Conservation (phyloP, 169 alveolate species). For the Theileria annulata region DNA sequence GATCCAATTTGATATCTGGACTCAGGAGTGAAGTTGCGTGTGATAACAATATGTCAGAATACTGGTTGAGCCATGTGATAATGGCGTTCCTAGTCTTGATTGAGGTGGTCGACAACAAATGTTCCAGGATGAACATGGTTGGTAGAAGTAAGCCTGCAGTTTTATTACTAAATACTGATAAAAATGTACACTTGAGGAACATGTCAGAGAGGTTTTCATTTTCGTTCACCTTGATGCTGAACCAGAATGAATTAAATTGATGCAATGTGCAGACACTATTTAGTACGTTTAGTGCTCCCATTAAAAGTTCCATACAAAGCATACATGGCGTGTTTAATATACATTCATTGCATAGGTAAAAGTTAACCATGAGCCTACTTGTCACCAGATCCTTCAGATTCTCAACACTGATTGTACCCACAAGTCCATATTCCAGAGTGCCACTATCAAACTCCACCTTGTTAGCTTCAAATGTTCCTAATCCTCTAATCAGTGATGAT, state of each 20-base stretch:
- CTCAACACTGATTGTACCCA: conserved; percentile 33
- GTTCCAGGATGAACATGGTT: conserved; percentile 43
- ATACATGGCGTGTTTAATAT: conserved; percentile 40
- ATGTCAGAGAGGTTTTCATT: conserved; percentile 33
- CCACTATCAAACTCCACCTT: conserved; percentile 52
- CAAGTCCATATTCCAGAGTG: conserved; percentile 41
- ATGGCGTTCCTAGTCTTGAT: conserved; percentile 40
- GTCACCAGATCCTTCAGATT: conserved; percentile 16
- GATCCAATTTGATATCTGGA: background rate
- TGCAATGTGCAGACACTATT: conserved; percentile 43
- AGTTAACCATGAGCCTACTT: conserved; percentile 19
- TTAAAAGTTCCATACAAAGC: conserved; percentile 28
- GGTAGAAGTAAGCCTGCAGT: conserved; percentile 33
- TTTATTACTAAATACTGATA: background rate
- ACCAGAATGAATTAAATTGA: conserved; percentile 62
- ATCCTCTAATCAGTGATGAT: conserved; percentile 25
- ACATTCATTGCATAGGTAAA: conserved; percentile 41
- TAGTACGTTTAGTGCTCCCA: conserved; percentile 40
- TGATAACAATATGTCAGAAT: conserved; percentile 35
- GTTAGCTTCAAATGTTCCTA: conserved; percentile 50
- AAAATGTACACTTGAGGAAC: conserved; percentile 39
- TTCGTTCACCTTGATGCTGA: conserved; percentile 40
- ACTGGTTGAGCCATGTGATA: conserved; percentile 56
- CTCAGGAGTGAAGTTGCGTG: background rate
- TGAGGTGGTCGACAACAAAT: conserved; percentile 42